Evolutionary conservation across 139 green algal species (phyloP), one percentile per base, ranked within the genome.

Genomic region (Coccomyxa sp.): DNA sequence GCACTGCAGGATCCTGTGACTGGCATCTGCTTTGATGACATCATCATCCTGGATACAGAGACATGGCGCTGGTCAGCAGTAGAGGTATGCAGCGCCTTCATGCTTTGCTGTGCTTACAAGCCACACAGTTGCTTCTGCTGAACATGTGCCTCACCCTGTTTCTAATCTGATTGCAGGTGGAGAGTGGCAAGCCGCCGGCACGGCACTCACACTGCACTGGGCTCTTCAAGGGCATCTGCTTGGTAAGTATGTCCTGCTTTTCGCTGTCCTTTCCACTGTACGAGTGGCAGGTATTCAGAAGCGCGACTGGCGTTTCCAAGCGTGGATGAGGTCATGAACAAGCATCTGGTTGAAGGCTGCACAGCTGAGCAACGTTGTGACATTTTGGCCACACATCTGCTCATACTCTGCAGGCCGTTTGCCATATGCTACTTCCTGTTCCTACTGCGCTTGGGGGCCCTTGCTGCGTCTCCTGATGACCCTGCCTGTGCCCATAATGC

Each of bases 121-220:
- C 24, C 31, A 37, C 31, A 2, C 14, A 22, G 31, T 2, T 35
- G 68, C 14, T 1, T 36, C 5, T 38, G 68, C 24, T 39, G 6
- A 39, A 22, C 24, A 72, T 37, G n/a, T 27, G 24, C 29, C 29
- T 6, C 24, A n/a, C n/a, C 22, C 34, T 10, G 10, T 72, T 10
- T 72, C n/a, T 3, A 16, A 35, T 27, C 31, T 5, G 22, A 8
- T 4, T 82, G 70, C 78, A 82, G 78, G 71, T 78, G 36, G 27
- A 54, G 31, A 71, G 78, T 27, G 54, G 33, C 68, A 68, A 72
- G 39, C 89, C 88, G 0, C 86, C 88, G 0, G 64, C 82, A 0
- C 76, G 90, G 0, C 90, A 94, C 70, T 92, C 88, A 3, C 90
- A 94, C 73, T 82, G 81, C 41, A 74, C 81, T 9, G 85, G 81